Percentiles rank a stretch among this genome's conserved stretches.
phyloP scores from a whole-genome alignment of 768 basidiomycete genomes.

The Rhodocollybia butyracea region DNA sequence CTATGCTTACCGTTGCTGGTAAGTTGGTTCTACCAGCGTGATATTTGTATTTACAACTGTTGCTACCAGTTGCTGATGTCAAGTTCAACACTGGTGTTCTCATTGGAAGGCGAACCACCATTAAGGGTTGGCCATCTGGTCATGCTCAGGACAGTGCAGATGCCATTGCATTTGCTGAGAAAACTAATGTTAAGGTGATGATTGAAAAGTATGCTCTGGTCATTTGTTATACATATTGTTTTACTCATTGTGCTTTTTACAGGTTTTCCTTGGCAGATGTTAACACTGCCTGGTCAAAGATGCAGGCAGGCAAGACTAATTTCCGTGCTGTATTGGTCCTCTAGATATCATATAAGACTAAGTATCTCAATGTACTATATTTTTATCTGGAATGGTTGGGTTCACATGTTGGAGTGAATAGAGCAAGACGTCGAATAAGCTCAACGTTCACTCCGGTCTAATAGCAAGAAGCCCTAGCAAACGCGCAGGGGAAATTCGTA shows the following conservation, averaged over 20 bases:
- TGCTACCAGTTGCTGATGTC: not conserved
- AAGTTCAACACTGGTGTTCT: not conserved
- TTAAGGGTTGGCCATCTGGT: slow-evolving; percentile 1
- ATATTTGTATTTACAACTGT: not conserved
- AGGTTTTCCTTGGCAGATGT: not conserved
- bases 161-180: not conserved
- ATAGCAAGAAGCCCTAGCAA: too few relatives aligned
- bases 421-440: too few relatives aligned
- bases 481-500: too few relatives aligned
- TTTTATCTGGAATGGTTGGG: too few relatives aligned
- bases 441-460: too few relatives aligned
- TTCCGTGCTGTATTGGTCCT: slow-evolving; percentile 4
- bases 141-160: slow-evolving; percentile 5
- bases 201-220: not conserved
- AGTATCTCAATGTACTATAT: too few relatives aligned
- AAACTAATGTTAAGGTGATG: not conserved
- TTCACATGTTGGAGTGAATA: too few relatives aligned
- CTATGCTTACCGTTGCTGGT: slow-evolving; percentile 1
- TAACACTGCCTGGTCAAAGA: not conserved
- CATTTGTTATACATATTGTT: not conserved
- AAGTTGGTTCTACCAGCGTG: not conserved
- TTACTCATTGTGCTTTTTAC: not conserved
- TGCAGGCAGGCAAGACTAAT: not conserved
- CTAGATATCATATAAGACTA: too few relatives aligned
- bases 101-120: not conserved